Base-by-base conservation (phyloP, 306 rosid genomes). In the Begonia masoniana region DNA sequence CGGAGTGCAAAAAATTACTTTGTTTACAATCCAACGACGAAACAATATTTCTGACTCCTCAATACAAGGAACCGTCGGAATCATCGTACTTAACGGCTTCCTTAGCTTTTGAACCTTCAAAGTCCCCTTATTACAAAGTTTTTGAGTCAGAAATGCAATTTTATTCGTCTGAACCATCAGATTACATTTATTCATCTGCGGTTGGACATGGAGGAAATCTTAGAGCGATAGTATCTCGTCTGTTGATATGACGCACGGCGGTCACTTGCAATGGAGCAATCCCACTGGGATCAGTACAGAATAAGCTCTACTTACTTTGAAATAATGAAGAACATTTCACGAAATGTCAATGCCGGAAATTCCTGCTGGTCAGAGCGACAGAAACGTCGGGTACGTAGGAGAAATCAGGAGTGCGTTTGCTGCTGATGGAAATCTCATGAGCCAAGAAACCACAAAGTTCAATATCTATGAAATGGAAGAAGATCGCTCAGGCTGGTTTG, bases 211-310 rank as follows among this genome's bases (percentile, higher is more conserved):
- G 79, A 69, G 63, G 42, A 17, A 43, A 19, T 35, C 17, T 15
- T 15, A 56, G 47, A 24, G 50, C 39, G 7, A 31, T 56, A 11
- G 24, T 17, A 5, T 57, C 61, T 51, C 39, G 13, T 16, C 54
- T 13, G 61, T 65, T 21, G 62, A 31, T 45, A 69, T 69, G 43
- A 39, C 35, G 23, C n/a, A n/a, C 13, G 72, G 69, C 0, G 69
- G 62, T 23, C 62, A 54, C n/a, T 59, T 69, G 79, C 66, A 74
- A 69, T 17, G 68, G 57, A 12, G 72, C 58, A 4, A 43, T 74
- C 10, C 71, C n/a, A n/a, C 61, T 24, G 65, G 79, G 79, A 23
- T 47, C 41, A 48, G 58, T 39, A 15, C 56, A 10, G 11, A 10
- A 67, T 41, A 15, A 49, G 55, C 3, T 47, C 55, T 0, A 47